These are phyloP conservation scores for Proliferodiscus dingleyae DNA, from an alignment of 2,329 filamentous ascomycete genomes.

Conservation along the genomic window DNA sequence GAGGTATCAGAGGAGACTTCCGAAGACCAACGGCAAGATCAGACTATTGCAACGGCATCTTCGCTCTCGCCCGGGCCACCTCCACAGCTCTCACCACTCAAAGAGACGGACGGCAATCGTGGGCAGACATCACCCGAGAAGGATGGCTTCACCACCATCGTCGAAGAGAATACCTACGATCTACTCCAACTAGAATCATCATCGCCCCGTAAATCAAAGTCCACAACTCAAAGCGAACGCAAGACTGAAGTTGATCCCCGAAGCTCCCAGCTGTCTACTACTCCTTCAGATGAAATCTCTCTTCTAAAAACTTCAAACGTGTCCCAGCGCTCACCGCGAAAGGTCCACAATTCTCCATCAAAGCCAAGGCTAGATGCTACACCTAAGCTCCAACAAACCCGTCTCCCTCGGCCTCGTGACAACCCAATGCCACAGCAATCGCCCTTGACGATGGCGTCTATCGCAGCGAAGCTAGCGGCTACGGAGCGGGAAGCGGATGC, in stretches of 20 bases:
- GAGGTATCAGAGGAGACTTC: slow-evolving; percentile 16
- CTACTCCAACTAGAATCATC: slow-evolving; percentile 34
- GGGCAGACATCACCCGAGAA: slow-evolving; percentile 28
- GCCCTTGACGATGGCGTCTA: slow-evolving; percentile 56
- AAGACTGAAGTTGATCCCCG: slow-evolving; percentile 7
- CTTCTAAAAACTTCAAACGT: slow-evolving; percentile 19
- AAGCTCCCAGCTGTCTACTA: slow-evolving; percentile 6
- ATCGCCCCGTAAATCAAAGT: slow-evolving; percentile 29
- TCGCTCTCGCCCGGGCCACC: slow-evolving; percentile 24
- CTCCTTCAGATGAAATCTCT: slow-evolving; percentile 20
- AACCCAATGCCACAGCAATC: slow-evolving; percentile 41
- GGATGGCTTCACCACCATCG: slow-evolving; percentile 41
- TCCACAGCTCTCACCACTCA: slow-evolving; percentile 42
- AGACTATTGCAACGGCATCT: slow-evolving; percentile 21
- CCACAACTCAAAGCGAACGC: slow-evolving; percentile 14
- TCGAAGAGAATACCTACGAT: slow-evolving; percentile 45
- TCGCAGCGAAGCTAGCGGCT: slow-evolving; percentile 59
- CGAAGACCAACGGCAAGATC: slow-evolving; percentile 26
- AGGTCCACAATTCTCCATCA: slow-evolving; percentile 17
- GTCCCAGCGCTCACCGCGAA: slow-evolving; percentile 9
- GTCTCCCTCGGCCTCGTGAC: slow-evolving; percentile 28
- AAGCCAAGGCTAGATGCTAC: slow-evolving; percentile 21
- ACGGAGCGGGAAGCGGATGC: slow-evolving; percentile 61
- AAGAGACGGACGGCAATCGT: slow-evolving; percentile 29
- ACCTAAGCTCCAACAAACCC: too few relatives aligned